Conservation (phyloP, 306 rosid genomes). For the Vigna trinervia region DNA sequence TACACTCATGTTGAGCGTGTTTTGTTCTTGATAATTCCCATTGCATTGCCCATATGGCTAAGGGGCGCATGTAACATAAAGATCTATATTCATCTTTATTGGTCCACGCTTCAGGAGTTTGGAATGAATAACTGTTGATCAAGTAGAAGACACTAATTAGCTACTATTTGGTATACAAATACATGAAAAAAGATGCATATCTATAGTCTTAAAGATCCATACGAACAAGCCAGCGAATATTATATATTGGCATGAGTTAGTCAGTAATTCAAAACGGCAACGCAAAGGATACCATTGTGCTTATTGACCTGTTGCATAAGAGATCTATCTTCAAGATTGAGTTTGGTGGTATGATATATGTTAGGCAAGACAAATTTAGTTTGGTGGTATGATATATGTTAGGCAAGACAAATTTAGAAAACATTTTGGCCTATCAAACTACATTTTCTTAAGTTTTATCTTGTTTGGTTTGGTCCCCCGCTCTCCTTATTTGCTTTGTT, state of each 20-base stretch:
- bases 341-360: too few relatives aligned
- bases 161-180: not conserved
- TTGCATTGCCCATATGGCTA: conserved; percentile 99
- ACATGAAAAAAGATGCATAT: not conserved
- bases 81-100: conserved; percentile 71
- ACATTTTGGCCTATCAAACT: too few relatives aligned
- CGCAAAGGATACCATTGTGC: not conserved
- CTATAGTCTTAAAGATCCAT: not conserved
- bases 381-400: too few relatives aligned
- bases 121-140: conserved; percentile 78
- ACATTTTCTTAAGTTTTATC: too few relatives aligned
- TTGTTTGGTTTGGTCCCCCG: too few relatives aligned
- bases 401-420: too few relatives aligned
- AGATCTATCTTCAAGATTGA: too few relatives aligned
- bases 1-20: conserved; percentile 40
- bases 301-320: too few relatives aligned
- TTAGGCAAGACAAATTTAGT: too few relatives aligned
- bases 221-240: not conserved
- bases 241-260: conserved; percentile 8
- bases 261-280: not conserved
- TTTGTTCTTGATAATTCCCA: conserved; percentile 79
- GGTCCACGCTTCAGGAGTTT: conserved; percentile 95
- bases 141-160: conserved; percentile 40
- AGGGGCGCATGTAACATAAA: conserved; percentile 88
- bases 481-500: too few relatives aligned